Conservation (phyloP, 2,329 filamentous ascomycete genomes). For the Fusarium miscanthi region DNA sequence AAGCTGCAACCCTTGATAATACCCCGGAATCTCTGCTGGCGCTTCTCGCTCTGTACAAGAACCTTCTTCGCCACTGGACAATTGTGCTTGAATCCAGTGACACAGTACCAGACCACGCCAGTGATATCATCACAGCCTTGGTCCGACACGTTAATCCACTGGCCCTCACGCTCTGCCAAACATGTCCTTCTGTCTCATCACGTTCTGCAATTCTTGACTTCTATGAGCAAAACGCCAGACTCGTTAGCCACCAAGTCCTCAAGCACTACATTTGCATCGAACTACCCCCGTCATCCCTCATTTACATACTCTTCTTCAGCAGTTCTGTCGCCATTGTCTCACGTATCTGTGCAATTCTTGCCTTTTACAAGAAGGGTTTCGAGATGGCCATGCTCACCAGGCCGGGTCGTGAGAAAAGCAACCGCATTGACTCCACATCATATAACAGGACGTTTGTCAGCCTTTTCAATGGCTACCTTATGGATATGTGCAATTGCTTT, state of each 20-base stretch:
- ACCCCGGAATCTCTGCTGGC: constrained; percentile 63
- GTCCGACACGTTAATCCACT: constrained; percentile 65
- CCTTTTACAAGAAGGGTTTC: constrained; percentile 79
- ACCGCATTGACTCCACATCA: constrained; percentile 50
- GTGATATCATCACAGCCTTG: constrained; percentile 55
- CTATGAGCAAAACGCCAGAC: constrained; percentile 69
- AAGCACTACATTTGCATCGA: constrained; percentile 71
- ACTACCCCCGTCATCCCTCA: constrained; percentile 73
- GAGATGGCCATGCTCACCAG: constrained; percentile 68
- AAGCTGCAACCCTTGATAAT: constrained; percentile 62
- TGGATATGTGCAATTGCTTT: constrained; percentile 86
- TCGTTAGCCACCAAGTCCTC: constrained; percentile 64
- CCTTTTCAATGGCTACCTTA: constrained; percentile 83
- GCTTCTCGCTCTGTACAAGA: constrained; percentile 75
- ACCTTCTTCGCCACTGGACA: constrained; percentile 71
- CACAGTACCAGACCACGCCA: constrained; percentile 50
- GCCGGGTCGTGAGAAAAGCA: constrained; percentile 43
- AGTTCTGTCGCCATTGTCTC: constrained; percentile 72
- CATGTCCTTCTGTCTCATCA: constrained; percentile 55
- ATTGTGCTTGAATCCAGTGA: constrained; percentile 56
- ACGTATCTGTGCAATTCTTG: constrained; percentile 75
- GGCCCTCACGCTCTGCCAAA: constrained; percentile 69
- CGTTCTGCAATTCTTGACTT: constrained; percentile 74
- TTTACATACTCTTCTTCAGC: constrained; percentile 78
- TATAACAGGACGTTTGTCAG: constrained; percentile 72